Conservation (phyloP, 2,329 filamentous ascomycete species). For the Monosporascus sp. region DNA sequence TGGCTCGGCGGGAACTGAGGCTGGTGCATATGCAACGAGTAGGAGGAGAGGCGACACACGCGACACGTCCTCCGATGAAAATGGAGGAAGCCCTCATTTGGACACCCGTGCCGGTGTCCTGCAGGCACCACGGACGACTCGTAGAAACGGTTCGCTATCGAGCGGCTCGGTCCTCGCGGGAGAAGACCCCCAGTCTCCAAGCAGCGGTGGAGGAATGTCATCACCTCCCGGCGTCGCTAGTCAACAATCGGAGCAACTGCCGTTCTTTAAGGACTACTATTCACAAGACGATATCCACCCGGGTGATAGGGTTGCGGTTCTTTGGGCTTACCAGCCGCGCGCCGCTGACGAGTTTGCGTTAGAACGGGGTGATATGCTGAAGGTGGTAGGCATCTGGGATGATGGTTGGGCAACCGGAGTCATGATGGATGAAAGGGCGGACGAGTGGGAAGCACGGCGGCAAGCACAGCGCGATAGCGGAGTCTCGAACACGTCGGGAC, state of each 20-base stretch:
- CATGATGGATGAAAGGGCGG: conserved; percentile 72
- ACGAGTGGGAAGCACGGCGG: conserved; percentile 78
- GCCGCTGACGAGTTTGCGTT: conserved; percentile 89
- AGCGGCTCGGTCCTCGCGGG: conserved; percentile 71
- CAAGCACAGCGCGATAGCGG: conserved; percentile 86
- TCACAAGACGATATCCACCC: conserved; percentile 94
- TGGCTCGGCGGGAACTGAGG: conserved; percentile 39
- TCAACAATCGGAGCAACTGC: conserved; percentile 90
- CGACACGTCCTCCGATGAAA: conserved; percentile 63
- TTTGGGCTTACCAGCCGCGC: conserved; percentile 96
- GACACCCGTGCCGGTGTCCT: conserved; percentile 52
- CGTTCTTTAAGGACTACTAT: conserved; percentile 98
- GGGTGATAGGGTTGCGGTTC: conserved; percentile 79
- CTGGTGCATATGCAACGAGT: conserved; percentile 41
- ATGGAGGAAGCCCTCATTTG: conserved; percentile 66
- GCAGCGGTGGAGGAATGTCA: conserved; percentile 68
- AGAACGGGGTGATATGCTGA: conserved; percentile 95
- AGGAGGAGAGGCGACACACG: conserved; percentile 38
- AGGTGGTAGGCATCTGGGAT: conserved; percentile 97
- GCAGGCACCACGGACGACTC: conserved; percentile 54
- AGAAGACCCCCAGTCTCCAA: conserved; percentile 69
- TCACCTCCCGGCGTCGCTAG: conserved; percentile 80
- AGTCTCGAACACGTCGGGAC: conserved; percentile 73
- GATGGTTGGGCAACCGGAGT: conserved; percentile 97
- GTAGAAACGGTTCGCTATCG: conserved; percentile 83